Evolutionary conservation across 257 asterid genomes (phyloP).

Genomic region (Scutellaria baicalensis): DNA sequence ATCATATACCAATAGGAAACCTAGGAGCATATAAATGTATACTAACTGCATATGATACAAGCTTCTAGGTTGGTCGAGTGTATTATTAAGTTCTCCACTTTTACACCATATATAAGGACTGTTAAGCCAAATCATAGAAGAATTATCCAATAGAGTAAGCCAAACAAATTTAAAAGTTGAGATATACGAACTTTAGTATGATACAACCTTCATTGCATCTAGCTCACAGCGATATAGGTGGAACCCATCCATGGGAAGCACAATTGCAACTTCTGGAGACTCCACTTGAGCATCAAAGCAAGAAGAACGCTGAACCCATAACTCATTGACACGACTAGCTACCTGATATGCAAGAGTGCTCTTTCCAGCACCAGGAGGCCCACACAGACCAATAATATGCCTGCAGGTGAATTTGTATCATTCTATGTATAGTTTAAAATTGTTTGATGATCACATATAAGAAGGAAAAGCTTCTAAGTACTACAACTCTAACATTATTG

Average conservation of each 20-base stretch:
- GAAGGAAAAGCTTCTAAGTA: background rate
- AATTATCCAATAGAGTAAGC: background rate
- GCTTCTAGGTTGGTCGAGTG: background rate
- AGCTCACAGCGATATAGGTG: constrained; percentile 91
- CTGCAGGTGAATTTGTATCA: constrained; percentile 34
- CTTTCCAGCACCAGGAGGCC: constrained; percentile 98
- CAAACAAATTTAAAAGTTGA: constrained; percentile 6
- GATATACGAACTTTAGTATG: background rate
- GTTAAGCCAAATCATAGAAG: background rate
- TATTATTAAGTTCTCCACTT: background rate
- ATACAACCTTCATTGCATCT: constrained; percentile 77
- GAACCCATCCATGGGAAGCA: constrained; percentile 97
- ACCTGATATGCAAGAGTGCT: constrained; percentile 79
- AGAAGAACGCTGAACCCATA: constrained; percentile 61
- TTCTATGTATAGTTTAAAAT: background rate
- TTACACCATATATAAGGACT: background rate
- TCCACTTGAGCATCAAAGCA: constrained; percentile 70
- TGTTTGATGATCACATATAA: background rate
- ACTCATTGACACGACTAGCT: constrained; percentile 59
- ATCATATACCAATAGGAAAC: background rate
- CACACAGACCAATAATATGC: constrained; percentile 84
- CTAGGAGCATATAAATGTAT: background rate
- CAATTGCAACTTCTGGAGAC: constrained; percentile 66
- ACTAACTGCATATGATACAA: background rate
- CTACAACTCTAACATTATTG: background rate